Evolutionary conservation across 2,329 filamentous ascomycete genomes (phyloP).

Genomic region (Calonectria naviculata): DNA sequence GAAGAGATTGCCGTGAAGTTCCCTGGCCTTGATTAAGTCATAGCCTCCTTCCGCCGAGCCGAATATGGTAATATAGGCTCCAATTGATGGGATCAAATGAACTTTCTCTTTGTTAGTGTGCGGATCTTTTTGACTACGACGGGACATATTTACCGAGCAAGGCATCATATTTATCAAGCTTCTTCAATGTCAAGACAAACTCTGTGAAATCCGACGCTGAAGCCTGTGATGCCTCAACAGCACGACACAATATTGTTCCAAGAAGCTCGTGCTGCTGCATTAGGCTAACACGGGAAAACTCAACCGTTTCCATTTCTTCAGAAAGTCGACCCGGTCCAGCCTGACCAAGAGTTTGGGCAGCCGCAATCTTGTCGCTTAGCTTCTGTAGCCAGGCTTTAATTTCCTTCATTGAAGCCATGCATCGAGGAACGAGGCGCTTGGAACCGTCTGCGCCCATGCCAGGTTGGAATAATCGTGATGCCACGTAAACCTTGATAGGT

Average conservation of each 20-base stretch:
- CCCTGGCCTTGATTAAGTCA: conserved; percentile 75
- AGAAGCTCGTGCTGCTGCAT: conserved; percentile 91
- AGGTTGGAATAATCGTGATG: conserved; percentile 46
- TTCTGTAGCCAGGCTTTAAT: conserved; percentile 82
- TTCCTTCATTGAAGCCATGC: conserved; percentile 79
- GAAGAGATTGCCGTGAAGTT: conserved; percentile 76
- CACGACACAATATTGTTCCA: conserved; percentile 80
- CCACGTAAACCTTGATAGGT: conserved; percentile 48
- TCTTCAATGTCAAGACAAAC: conserved; percentile 76
- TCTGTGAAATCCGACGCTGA: conserved; percentile 78
- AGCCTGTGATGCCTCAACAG: conserved; percentile 81
- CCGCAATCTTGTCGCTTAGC: conserved; percentile 80
- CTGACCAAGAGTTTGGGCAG: conserved; percentile 79
- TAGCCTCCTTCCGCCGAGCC: conserved; percentile 80
- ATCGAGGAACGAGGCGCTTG: conserved; percentile 77
- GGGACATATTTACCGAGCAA: conserved; percentile 56
- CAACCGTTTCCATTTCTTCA: conserved; percentile 80
- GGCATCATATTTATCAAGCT: conserved; percentile 80
- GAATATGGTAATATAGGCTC: conserved; percentile 80
- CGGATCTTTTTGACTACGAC: conserved; percentile 9
- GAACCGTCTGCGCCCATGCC: conserved; percentile 50
- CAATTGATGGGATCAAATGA: conserved; percentile 85
- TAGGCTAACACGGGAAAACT: conserved; percentile 83
- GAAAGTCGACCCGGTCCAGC: conserved; percentile 59
- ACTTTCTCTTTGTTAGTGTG: conserved; percentile 53